These are phyloP conservation scores for Chrysophaeum taylorii DNA, from an alignment of 352 stramenopile genomes.

Conservation along the genomic window DNA sequence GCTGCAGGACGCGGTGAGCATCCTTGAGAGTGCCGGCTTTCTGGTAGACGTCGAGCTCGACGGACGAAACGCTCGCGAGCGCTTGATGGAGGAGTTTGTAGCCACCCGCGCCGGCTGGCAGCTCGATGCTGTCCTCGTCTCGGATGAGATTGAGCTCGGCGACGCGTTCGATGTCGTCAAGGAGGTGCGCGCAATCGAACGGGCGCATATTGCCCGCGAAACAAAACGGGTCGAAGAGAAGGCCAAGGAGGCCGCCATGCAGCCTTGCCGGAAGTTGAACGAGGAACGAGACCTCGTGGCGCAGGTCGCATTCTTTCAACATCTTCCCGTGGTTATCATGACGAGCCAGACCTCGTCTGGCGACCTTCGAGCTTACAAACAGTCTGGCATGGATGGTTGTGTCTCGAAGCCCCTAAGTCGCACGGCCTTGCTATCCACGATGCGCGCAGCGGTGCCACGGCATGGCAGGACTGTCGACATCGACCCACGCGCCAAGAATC, in stretches of 20 bases:
- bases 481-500: conserved; percentile 39
- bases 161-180: conserved; percentile 62
- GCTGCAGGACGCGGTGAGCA: conserved; percentile 25
- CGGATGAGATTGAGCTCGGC: conserved; percentile 52
- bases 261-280: conserved; percentile 27
- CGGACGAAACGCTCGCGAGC: conserved; percentile 38
- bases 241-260: conserved; percentile 24
- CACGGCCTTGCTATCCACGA: conserved; percentile 54
- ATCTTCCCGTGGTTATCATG: conserved; percentile 58
- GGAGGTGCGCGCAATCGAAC: conserved; percentile 60
- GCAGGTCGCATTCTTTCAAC: conserved; percentile 28
- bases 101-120: conserved; percentile 37
- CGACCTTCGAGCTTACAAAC: conserved; percentile 70
- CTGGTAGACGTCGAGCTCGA: conserved; percentile 55
- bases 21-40: conserved; percentile 41
- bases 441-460: conserved; percentile 59
- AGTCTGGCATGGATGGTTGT: conserved; percentile 76
- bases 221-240: conserved; percentile 26
- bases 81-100: conserved; percentile 20
- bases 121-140: conserved; percentile 69
- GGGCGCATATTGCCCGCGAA: conserved; percentile 41
- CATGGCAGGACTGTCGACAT: conserved; percentile 29
- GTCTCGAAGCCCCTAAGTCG: conserved; percentile 61
- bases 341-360: conserved; percentile 45
- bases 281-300: conserved; percentile 28